Base-by-base conservation (phyloP, 2,329 filamentous ascomycete genomes). In the Domatiomyces globalis region DNA sequence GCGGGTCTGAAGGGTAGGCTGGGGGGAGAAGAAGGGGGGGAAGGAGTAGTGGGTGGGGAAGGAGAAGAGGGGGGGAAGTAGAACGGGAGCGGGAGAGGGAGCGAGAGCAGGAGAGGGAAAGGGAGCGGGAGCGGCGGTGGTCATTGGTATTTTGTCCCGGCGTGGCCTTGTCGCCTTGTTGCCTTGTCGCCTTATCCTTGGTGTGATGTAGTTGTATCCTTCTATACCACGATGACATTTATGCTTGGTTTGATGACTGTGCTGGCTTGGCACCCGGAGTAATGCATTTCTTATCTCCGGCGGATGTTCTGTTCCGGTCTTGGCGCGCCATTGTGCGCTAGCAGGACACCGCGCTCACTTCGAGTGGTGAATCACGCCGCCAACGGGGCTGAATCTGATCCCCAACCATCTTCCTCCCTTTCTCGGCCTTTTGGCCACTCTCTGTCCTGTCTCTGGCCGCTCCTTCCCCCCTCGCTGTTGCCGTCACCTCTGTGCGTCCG, bases 21-120 rank as follows among this genome's bases (percentile, higher is more conserved):
- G 71, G 45, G 69, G 66, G 54, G 67, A 71, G 69, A 69, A 70
- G 66, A 71, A 74, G 63, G 81, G 74, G 68, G 79, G 73, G 66
- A 71, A 73, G 61, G 66, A 68, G 62, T 73, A 68, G 51, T 65
- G 66, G 39, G 63, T 59, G 25, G 68, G 67, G 59, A 72, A 72
- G 18, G 56, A 54, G 55, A 71, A 73, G 25, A 59, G 46, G 29
- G 60, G 49, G 29, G 53, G n/a, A n/a, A n/a, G n/a, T n/a, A n/a
- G n/a, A n/a, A n/a, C n/a, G n/a, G n/a, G n/a, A n/a, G n/a, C n/a
- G n/a, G n/a, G n/a, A n/a, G n/a, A n/a, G n/a, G n/a, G n/a, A n/a
- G n/a, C n/a, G n/a, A n/a, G n/a, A n/a, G n/a, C n/a, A n/a, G n/a
- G n/a, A n/a, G n/a, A n/a, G n/a, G n/a, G n/a, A n/a, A n/a, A n/a